A percentile compares a stretch with the other conserved stretches of the same genome.
These are phyloP conservation scores for Globisporangium paddicum DNA, from an alignment of 352 stramenopile species.

Conservation along the genomic window DNA sequence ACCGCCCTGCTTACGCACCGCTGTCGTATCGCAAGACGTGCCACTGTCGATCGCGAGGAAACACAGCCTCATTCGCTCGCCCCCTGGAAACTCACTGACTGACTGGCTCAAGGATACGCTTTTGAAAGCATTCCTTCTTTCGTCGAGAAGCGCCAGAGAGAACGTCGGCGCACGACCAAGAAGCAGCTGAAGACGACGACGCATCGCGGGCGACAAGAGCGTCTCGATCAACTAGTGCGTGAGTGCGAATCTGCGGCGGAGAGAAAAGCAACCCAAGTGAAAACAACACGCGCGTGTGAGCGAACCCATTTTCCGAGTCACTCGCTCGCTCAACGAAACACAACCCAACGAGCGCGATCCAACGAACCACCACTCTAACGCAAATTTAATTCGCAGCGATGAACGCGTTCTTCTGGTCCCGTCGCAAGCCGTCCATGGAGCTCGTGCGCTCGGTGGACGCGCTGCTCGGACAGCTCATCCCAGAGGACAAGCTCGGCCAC, in stretches of 20 bases:
- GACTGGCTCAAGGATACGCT: constrained; percentile 1
- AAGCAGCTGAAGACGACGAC: neutral
- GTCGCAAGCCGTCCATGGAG: constrained; percentile 65
- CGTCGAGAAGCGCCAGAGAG: constrained; percentile 1
- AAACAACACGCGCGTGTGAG: neutral
- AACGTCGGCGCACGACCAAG: neutral
- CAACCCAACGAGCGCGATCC: constrained; percentile 6
- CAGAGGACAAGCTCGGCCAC: constrained; percentile 50
- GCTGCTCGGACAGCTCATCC: constrained; percentile 49
- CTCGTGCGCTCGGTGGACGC: constrained; percentile 69
- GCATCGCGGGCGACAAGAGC: neutral
- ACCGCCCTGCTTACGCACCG: constrained; percentile 5
- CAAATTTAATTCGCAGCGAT: constrained; percentile 18
- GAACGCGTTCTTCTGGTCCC: constrained; percentile 82
- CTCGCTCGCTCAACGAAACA: neutral
- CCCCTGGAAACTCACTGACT: no score
- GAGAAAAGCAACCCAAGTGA: constrained; percentile 1
- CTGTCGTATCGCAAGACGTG: constrained; percentile 2
- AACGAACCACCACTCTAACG: neutral
- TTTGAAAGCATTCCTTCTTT: neutral
- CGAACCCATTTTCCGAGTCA: constrained; percentile 5
- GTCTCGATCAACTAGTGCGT: no score
- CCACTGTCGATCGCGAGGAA: constrained; percentile 3
- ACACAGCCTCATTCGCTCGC: neutral
- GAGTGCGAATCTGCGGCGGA: neutral